Percentiles rank a stretch among this genome's conserved stretches.
phyloP scores from a whole-genome alignment of 139 green algal genomes.

The Haematococcus lacustris region DNA sequence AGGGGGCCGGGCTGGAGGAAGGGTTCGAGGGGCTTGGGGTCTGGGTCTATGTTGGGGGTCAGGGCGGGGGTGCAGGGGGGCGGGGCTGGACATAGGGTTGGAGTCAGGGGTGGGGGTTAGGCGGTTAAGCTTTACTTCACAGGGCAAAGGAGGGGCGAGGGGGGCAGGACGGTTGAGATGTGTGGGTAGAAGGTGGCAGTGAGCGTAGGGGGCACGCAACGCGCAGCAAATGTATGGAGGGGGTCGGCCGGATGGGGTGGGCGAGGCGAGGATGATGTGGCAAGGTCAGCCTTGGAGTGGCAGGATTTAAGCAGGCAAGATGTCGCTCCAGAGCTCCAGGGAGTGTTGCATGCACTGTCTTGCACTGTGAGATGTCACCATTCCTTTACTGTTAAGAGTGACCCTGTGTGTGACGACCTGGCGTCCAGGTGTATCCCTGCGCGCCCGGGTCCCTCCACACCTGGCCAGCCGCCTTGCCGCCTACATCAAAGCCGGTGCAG shows the following conservation, averaged over 20 bases:
- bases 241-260: background rate
- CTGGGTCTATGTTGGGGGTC: background rate
- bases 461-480: conserved; percentile 19
- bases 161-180: too few species aligned
- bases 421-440: background rate
- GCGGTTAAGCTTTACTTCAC: background rate
- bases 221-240: too few species aligned
- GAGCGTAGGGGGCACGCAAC: too few species aligned
- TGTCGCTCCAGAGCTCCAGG: background rate
- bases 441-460: conserved; percentile 19
- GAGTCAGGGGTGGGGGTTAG: background rate
- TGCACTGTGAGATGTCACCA: background rate
- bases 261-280: background rate
- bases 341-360: background rate
- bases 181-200: too few species aligned
- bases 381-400: background rate
- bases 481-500: too few species aligned
- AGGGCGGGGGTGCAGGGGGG: background rate
- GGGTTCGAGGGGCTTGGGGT: background rate
- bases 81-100: background rate
- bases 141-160: too few species aligned
- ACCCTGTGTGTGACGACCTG: background rate
- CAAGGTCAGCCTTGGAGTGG: background rate
- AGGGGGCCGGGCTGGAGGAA: background rate
- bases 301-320: background rate